Conservation (phyloP, 192 early-diverging fungal species). For the Coemansia aciculifera region DNA sequence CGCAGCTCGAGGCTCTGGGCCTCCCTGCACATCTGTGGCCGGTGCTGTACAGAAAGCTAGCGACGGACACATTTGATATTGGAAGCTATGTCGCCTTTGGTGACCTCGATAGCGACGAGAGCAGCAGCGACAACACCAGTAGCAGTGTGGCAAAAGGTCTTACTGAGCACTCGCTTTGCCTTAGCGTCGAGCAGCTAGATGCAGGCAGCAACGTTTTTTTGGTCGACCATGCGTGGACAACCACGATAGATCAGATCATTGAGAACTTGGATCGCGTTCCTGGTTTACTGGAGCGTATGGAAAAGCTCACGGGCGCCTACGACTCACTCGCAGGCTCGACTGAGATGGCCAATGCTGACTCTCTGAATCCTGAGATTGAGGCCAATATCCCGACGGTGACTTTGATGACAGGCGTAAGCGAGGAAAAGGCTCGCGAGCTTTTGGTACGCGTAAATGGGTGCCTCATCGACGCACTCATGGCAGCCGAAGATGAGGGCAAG, state of each 20-base stretch:
- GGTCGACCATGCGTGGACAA: constrained; percentile 76
- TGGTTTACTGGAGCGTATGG: constrained; percentile 63
- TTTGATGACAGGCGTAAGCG: constrained; percentile 59
- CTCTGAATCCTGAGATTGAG: constrained; percentile 18
- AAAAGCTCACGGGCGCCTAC: constrained; percentile 61
- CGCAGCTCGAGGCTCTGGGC: constrained; percentile 46
- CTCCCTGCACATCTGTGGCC: constrained; percentile 46
- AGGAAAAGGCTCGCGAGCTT: constrained; percentile 59
- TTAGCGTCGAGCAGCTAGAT: constrained; percentile 32
- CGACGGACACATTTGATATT: constrained; percentile 36
- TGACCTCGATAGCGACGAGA: neutral
- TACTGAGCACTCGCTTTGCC: constrained; percentile 24
- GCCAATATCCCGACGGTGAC: constrained; percentile 59
- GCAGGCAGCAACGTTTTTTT: constrained; percentile 62
- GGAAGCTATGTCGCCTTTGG: constrained; percentile 38
- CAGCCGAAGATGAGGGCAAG: constrained; percentile 20
- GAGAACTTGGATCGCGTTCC: constrained; percentile 58
- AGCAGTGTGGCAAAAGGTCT: neutral
- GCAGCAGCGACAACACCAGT: neutral
- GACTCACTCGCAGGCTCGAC: constrained; percentile 37
- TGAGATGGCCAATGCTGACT: constrained; percentile 38
- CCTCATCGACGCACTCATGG: constrained; percentile 65
- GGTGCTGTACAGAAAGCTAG: constrained; percentile 36
- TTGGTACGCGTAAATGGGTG: constrained; percentile 58
- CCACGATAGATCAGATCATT: constrained; percentile 57